phyloP scores from a whole-genome alignment of 176 grass and related monocot genomes.

The Carex parvula region DNA sequence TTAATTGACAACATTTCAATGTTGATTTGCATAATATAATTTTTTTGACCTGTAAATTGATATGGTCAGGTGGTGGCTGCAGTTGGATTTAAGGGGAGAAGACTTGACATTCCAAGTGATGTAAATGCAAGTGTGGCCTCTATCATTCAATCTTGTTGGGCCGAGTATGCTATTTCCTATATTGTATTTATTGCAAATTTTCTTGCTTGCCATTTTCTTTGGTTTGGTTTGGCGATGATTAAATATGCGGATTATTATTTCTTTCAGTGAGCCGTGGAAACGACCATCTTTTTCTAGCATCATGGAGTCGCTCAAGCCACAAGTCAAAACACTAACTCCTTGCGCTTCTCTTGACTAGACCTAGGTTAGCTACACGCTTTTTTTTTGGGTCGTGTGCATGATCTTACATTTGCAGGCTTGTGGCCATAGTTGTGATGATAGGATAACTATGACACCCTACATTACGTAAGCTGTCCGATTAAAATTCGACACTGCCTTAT shows the following conservation, averaged over 20 bases:
- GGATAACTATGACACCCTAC: background rate
- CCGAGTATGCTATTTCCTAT: slow-evolving; percentile 45
- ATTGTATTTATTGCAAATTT: background rate
- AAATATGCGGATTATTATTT: background rate
- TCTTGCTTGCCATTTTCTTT: slow-evolving; percentile 10
- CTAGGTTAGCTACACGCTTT: slow-evolving; percentile 17
- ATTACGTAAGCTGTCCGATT: background rate
- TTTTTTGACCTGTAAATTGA: slow-evolving; percentile 6
- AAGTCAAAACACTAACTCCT: slow-evolving; percentile 45
- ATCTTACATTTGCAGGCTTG: background rate
- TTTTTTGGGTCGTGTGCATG: background rate
- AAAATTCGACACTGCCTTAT: background rate
- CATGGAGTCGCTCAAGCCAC: slow-evolving; percentile 62
- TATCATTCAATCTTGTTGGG: slow-evolving; percentile 78
- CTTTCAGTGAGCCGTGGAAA: slow-evolving; percentile 63
- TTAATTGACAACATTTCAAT: slow-evolving; percentile 18
- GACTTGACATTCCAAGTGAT: slow-evolving; percentile 58
- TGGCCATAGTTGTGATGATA: background rate
- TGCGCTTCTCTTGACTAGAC: slow-evolving; percentile 32
- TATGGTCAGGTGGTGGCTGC: slow-evolving; percentile 63
- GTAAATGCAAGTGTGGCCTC: slow-evolving; percentile 51
- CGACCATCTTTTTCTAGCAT: slow-evolving; percentile 70
- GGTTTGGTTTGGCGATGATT: slow-evolving; percentile 3
- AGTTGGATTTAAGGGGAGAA: slow-evolving; percentile 65
- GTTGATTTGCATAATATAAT: slow-evolving; percentile 2